phyloP scores from a whole-genome alignment of 345 rosid species.

The Gossypium herbaceum region DNA sequence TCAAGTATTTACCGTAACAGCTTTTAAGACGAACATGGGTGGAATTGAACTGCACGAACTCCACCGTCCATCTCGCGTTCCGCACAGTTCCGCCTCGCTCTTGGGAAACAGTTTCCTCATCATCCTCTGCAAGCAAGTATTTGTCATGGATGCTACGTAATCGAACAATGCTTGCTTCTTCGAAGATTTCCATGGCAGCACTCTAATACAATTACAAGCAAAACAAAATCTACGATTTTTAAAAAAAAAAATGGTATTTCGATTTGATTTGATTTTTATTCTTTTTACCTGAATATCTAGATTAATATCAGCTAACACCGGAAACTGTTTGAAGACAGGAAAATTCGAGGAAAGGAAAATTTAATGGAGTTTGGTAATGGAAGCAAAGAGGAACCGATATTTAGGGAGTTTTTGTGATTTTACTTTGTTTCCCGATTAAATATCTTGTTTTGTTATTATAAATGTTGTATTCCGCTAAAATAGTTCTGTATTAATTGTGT shows the following conservation, averaged over 20 bases:
- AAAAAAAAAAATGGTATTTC: neutral
- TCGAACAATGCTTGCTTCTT: constrained; percentile 57
- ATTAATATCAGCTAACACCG: neutral
- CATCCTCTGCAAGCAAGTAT: constrained; percentile 64
- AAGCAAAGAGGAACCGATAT: neutral
- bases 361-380: neutral
- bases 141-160: constrained; percentile 81
- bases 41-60: constrained; percentile 26
- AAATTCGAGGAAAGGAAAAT: neutral
- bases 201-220: neutral
- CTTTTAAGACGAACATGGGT: constrained; percentile 51
- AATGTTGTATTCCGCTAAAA: neutral
- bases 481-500: neutral
- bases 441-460: neutral
- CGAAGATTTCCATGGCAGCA: constrained; percentile 58
- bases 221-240: neutral
- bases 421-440: no score
- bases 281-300: neutral
- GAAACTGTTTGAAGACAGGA: neutral
- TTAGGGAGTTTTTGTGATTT: constrained; percentile 3
- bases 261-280: neutral
- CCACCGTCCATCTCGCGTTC: constrained; percentile 73
- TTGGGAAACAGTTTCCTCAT: constrained; percentile 56
- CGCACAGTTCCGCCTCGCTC: constrained; percentile 49
- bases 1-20: constrained; percentile 63